Evolutionary conservation across 768 basidiomycete genomes (phyloP).

Genomic region (Porpolomopsis calyptriformis): DNA sequence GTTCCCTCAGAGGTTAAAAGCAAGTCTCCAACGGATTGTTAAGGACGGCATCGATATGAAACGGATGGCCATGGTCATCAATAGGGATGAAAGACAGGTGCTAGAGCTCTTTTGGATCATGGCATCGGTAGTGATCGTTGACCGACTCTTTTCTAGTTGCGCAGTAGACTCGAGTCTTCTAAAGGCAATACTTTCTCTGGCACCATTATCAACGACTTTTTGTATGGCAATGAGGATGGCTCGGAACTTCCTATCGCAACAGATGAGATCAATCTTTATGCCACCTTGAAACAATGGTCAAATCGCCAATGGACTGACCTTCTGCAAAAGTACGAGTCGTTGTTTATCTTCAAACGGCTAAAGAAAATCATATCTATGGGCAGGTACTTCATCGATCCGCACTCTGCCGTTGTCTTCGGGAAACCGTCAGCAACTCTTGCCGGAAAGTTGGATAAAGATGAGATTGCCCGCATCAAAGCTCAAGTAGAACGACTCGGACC

Average conservation of each 20-base stretch:
- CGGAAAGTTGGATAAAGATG: slow-evolving; percentile 67
- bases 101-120: slow-evolving; percentile 7
- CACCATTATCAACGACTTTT: slow-evolving; percentile 69
- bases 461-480: slow-evolving; percentile 62
- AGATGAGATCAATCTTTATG: slow-evolving; percentile 70
- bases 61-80: slow-evolving; percentile 78
- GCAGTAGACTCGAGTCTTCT: slow-evolving; percentile 72
- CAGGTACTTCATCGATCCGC: slow-evolving; percentile 72
- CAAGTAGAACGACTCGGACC: slow-evolving; percentile 67
- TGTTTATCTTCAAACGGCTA: neutral
- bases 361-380: slow-evolving; percentile 5
- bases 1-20: slow-evolving; percentile 58
- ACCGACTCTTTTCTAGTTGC: slow-evolving; percentile 39
- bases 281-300: slow-evolving; percentile 58
- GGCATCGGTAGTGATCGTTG: neutral
- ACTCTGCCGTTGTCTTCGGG: slow-evolving; percentile 69
- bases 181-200: slow-evolving; percentile 74
- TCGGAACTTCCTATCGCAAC: slow-evolving; percentile 63
- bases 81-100: slow-evolving; percentile 82
- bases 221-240: slow-evolving; percentile 79
- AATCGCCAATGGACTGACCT: slow-evolving; percentile 67
- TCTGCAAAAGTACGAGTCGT: slow-evolving; percentile 50
- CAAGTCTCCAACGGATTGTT: slow-evolving; percentile 59
- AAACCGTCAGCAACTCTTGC: slow-evolving; percentile 82
- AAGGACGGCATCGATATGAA: slow-evolving; percentile 80